Evolutionary conservation across 805 yeast genomes (phyloP).

Genomic region (Wickerhamomyces alni): DNA sequence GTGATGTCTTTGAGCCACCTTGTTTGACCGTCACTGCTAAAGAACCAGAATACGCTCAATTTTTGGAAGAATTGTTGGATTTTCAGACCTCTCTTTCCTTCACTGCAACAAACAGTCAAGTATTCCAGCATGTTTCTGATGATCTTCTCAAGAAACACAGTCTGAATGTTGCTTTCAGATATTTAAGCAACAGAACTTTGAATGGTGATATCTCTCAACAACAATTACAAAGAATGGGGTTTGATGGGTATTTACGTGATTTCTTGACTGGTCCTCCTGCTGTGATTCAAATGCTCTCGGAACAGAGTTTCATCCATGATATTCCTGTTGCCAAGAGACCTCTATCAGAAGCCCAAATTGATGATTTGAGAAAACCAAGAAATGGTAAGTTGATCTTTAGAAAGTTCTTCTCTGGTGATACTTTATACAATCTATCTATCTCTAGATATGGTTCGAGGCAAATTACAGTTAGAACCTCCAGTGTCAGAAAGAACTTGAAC

Average conservation of each 20-base stretch:
- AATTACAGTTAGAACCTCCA: constrained; percentile 20
- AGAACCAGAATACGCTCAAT: constrained; percentile 43
- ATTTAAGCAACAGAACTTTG: constrained; percentile 22
- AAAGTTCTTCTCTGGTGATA: constrained; percentile 56
- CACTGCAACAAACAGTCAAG: constrained; percentile 47
- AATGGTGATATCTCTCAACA: constrained; percentile 25
- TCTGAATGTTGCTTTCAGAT: constrained; percentile 52
- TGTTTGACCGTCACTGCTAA: constrained; percentile 53
- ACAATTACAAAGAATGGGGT: constrained; percentile 47
- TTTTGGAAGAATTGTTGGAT: constrained; percentile 53
- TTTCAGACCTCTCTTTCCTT: constrained; percentile 52
- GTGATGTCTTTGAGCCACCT: constrained; percentile 67
- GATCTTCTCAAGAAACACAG: constrained; percentile 32
- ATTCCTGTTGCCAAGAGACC: constrained; percentile 60
- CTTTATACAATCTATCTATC: constrained; percentile 40
- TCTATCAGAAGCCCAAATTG: constrained; percentile 35
- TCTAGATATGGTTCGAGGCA: constrained; percentile 65
- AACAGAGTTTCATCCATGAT: constrained; percentile 38
- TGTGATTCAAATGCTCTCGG: constrained; percentile 69
- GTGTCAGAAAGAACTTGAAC: constrained; percentile 4
- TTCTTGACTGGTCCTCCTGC: constrained; percentile 64
- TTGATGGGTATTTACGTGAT: constrained; percentile 76
- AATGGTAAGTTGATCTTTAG: constrained; percentile 41
- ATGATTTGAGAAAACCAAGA: constrained; percentile 27
- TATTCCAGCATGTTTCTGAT: constrained; percentile 41